Conservation (phyloP, 78 protist genomes). For the Planoprotostelium fungivorum region DNA sequence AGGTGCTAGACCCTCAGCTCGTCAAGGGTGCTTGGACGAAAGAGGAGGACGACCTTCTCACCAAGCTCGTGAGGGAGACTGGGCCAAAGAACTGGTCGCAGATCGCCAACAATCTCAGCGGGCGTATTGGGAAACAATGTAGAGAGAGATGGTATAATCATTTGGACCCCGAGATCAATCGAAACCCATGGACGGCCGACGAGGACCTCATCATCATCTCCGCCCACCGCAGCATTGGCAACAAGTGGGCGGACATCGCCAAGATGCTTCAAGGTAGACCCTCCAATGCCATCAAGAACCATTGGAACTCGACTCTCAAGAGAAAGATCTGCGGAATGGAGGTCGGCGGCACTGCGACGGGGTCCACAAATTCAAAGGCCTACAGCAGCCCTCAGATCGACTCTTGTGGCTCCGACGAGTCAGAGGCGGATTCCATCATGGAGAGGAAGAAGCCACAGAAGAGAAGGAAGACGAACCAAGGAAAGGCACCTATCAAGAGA, state of each 20-base stretch:
- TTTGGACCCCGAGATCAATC: conserved; percentile 67
- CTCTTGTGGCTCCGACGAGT: too few relatives aligned
- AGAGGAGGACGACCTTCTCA: conserved; percentile 70
- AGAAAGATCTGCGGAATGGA: conserved; percentile 5
- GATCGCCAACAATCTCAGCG: conserved; percentile 66
- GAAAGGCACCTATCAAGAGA: too few relatives aligned
- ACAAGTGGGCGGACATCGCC: conserved; percentile 88
- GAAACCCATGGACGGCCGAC: conserved; percentile 76
- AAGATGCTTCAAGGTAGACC: conserved; percentile 83
- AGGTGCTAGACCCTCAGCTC: conserved; percentile 77
- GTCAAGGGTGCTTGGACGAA: conserved; percentile 92
- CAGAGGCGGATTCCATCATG: too few relatives aligned
- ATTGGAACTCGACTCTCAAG: conserved; percentile 87
- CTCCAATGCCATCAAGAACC: conserved; percentile 92
- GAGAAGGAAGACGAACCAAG: too few relatives aligned
- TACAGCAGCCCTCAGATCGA: too few relatives aligned
- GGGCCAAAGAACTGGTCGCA: conserved; percentile 86
- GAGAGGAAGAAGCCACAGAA: too few relatives aligned
- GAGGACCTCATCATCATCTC: conserved; percentile 79
- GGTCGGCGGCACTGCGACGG: too few relatives aligned
- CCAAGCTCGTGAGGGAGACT: conserved; percentile 52
- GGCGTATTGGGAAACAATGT: conserved; percentile 87
- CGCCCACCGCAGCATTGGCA: conserved; percentile 70
- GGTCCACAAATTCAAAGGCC: too few relatives aligned
- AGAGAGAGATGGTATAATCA: conserved; percentile 91